These are phyloP conservation scores for Stenocarpella maydis DNA, from an alignment of 2,329 filamentous ascomycete genomes.

Conservation along the genomic window DNA sequence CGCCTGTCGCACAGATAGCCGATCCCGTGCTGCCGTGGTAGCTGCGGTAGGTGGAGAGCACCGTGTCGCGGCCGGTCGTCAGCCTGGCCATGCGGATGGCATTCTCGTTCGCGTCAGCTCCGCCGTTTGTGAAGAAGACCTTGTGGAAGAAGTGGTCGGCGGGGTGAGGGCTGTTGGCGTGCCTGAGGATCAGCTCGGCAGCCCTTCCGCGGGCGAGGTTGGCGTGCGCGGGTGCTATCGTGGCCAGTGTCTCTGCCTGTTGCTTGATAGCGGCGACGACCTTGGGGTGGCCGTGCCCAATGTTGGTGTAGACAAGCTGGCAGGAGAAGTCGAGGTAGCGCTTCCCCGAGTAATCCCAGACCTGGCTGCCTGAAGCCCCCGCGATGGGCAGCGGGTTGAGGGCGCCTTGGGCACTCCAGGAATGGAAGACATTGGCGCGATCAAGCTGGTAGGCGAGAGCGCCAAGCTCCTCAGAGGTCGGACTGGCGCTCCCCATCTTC, in stretches of 20 bases:
- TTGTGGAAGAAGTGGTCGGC: constrained; percentile 28
- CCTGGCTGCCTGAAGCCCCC: constrained; percentile 31
- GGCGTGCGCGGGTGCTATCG: constrained; percentile 31
- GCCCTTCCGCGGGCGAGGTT: constrained; percentile 33
- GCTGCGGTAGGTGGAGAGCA: constrained; percentile 35
- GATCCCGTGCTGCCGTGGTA: constrained; percentile 40
- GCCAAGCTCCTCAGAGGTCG: constrained; percentile 24
- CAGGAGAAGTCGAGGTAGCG: constrained; percentile 36
- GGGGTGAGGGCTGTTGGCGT: constrained; percentile 24
- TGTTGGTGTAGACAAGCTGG: constrained; percentile 35
- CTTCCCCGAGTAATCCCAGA: constrained; percentile 35
- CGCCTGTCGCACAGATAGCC: constrained; percentile 38
- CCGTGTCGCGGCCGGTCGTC: constrained; percentile 34
- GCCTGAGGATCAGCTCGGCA: constrained; percentile 34
- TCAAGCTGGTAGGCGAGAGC: constrained; percentile 34
- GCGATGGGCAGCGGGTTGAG: constrained; percentile 32
- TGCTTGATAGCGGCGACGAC: constrained; percentile 35
- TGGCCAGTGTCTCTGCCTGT: constrained; percentile 31
- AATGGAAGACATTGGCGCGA: constrained; percentile 34
- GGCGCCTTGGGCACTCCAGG: constrained; percentile 32
- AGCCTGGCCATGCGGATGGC: constrained; percentile 34
- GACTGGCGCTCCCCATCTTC: constrained; percentile 33
- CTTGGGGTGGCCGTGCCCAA: constrained; percentile 33
- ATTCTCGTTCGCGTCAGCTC: constrained; percentile 35
- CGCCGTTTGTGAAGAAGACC: constrained; percentile 36